A percentile compares a stretch with the other conserved stretches of the same genome.
These are phyloP conservation scores for Chloromonas sp. DNA, from an alignment of 163 green algal genomes.

Conservation along the genomic window DNA sequence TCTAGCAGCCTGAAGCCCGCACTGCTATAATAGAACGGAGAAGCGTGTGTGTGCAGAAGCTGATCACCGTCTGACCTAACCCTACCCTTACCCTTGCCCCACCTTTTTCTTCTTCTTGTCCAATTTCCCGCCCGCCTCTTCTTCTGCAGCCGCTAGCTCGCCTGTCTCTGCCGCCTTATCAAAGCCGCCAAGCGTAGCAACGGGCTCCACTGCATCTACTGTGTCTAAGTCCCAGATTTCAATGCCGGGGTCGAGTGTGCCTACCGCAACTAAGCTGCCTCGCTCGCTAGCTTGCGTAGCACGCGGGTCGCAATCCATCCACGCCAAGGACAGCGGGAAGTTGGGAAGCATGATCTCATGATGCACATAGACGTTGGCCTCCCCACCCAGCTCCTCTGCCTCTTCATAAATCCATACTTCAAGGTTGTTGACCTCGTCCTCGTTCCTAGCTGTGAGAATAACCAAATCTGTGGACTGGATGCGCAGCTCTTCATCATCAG, in stretches of 20 bases:
- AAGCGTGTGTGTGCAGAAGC: too few species aligned
- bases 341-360: conserved; percentile 91
- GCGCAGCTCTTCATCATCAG: conserved; percentile 46
- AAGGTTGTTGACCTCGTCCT: conserved; percentile 90
- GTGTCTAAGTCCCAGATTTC: conserved; percentile 97
- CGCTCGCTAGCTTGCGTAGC: background rate
- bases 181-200: conserved; percentile 59
- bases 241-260: conserved; percentile 88
- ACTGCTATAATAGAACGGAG: too few species aligned
- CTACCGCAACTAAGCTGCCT: conserved; percentile 72
- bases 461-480: conserved; percentile 77
- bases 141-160: background rate
- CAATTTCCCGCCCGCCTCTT: conserved; percentile 26
- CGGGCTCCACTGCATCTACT: conserved; percentile 79
- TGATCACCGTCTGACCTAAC: background rate
- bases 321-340: conserved; percentile 87
- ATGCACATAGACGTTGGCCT: conserved; percentile 92
- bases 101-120: conserved; percentile 72
- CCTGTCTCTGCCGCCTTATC: conserved; percentile 5
- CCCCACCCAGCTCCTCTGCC: conserved; percentile 45
- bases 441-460: conserved; percentile 82
- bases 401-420: conserved; percentile 96
- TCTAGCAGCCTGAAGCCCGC: background rate
- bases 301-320: conserved; percentile 70
- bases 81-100: background rate